phyloP scores from a whole-genome alignment of 352 stramenopile species.

The Pythium graminicola region DNA sequence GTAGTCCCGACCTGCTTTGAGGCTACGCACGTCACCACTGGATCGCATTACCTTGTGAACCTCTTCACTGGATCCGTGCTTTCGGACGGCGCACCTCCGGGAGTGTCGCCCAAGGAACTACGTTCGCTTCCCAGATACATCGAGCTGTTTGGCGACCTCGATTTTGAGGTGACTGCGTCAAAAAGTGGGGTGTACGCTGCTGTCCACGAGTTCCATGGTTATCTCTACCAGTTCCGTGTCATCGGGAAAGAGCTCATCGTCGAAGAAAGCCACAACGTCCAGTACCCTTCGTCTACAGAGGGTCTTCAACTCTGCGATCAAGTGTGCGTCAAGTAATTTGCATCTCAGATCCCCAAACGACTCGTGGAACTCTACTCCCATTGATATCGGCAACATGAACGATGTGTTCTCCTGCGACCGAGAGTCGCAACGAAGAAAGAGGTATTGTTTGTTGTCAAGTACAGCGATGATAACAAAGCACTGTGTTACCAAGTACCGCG shows the following conservation, averaged over 20 bases:
- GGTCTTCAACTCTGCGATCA: slow-evolving; percentile 4
- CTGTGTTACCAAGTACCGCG: slow-evolving; percentile 11
- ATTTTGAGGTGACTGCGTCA: slow-evolving; percentile 20
- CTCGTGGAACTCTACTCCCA: slow-evolving; percentile 37
- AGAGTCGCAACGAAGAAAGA: slow-evolving; percentile 6
- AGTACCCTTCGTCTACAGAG: not conserved
- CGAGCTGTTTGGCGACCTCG: slow-evolving; percentile 19
- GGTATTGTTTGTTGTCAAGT: slow-evolving; percentile 24
- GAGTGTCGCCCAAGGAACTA: slow-evolving; percentile 11
- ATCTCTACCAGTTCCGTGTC: slow-evolving; percentile 3
- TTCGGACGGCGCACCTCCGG: slow-evolving; percentile 11
- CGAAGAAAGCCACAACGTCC: not conserved
- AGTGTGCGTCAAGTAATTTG: slow-evolving; percentile 25
- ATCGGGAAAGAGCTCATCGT: not conserved
- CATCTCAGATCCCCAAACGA: slow-evolving; percentile 20
- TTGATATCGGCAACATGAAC: slow-evolving; percentile 41
- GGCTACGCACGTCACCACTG: slow-evolving; percentile 5
- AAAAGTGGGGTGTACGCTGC: slow-evolving; percentile 2
- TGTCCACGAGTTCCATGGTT: slow-evolving; percentile 7
- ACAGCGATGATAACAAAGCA: slow-evolving; percentile 13
- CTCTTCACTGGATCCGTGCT: slow-evolving; percentile 19
- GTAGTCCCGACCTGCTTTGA: slow-evolving; percentile 10
- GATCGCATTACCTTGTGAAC: slow-evolving; percentile 21
- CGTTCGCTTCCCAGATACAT: not conserved
- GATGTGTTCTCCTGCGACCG: slow-evolving; percentile 36